phyloP scores from a whole-genome alignment of 1,139 yeast genomes.

The Geotrichum europaeum region DNA sequence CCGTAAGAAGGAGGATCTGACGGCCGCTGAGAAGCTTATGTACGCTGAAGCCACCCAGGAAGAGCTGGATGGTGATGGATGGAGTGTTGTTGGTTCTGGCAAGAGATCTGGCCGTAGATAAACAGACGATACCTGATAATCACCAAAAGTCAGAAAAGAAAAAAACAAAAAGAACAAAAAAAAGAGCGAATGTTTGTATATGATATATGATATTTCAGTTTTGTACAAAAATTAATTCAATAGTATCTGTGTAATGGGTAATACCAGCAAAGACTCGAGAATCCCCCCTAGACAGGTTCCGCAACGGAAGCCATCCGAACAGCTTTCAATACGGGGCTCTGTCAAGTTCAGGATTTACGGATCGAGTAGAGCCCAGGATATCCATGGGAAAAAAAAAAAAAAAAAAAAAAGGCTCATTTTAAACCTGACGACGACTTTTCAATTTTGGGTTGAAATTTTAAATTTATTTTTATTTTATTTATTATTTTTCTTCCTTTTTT shows the following conservation, averaged over 20 bases:
- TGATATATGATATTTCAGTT: background rate
- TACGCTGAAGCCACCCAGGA: constrained; percentile 36
- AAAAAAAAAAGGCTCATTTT: background rate
- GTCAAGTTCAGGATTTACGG: background rate
- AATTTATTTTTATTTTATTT: background rate
- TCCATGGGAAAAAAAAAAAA: background rate
- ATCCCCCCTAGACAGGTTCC: background rate
- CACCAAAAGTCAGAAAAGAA: background rate
- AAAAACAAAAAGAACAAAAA: background rate
- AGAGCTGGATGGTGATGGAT: constrained; percentile 48
- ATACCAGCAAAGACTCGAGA: background rate
- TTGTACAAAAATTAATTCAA: background rate
- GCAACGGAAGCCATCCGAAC: background rate
- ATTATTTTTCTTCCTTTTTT: background rate
- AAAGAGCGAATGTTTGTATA: background rate
- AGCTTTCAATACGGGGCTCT: background rate
- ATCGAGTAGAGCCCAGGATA: background rate
- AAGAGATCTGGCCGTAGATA: constrained; percentile 19
- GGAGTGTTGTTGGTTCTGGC: constrained; percentile 58
- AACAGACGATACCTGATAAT: background rate
- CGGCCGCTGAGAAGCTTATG: constrained; percentile 39
- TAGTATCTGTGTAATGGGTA: background rate
- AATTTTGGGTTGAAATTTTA: background rate
- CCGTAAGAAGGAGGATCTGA: constrained; percentile 28
- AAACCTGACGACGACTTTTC: background rate